phyloP scores from a whole-genome alignment of 345 rosid species.

The Iberis pinnata region DNA sequence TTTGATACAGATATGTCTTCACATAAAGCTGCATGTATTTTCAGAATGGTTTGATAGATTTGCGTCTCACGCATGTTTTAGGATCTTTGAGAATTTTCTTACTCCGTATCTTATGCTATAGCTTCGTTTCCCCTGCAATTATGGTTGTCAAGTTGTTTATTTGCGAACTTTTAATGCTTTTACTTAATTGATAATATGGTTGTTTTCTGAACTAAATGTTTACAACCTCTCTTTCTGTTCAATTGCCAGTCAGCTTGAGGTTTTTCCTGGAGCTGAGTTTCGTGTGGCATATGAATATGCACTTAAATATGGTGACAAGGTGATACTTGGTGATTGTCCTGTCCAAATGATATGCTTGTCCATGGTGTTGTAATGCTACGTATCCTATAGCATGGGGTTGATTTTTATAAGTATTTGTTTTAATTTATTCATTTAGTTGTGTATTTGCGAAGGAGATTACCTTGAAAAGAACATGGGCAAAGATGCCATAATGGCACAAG shows the following conservation, averaged over 20 bases:
- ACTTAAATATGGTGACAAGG: slow-evolving; percentile 73
- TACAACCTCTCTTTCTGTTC: slow-evolving; percentile 26
- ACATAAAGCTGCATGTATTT: too few relatives aligned
- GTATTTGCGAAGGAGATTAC: slow-evolving; percentile 57
- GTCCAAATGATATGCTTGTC: slow-evolving; percentile 50
- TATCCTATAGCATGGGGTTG: slow-evolving; percentile 3
- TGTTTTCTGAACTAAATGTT: slow-evolving; percentile 8
- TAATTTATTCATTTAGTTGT: too few relatives aligned
- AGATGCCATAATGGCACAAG: slow-evolving; percentile 96
- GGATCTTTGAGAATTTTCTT: too few relatives aligned
- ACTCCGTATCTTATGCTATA: too few relatives aligned
- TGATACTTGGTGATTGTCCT: slow-evolving; percentile 98
- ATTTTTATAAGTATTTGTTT: background rate
- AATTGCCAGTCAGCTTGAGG: slow-evolving; percentile 91
- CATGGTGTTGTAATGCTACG: too few relatives aligned
- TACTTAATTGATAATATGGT: too few relatives aligned
- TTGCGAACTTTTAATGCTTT: too few relatives aligned
- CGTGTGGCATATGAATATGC: slow-evolving; percentile 98
- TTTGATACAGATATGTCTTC: too few relatives aligned
- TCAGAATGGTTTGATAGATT: too few relatives aligned
- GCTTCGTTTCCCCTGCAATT: too few relatives aligned
- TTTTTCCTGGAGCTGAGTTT: slow-evolving; percentile 92
- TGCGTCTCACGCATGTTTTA: too few relatives aligned
- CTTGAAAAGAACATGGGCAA: slow-evolving; percentile 72
- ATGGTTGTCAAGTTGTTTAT: too few relatives aligned